These are phyloP conservation scores for Sisymbrium altissimum DNA, from an alignment of 345 rosid species.

Conservation along the genomic window DNA sequence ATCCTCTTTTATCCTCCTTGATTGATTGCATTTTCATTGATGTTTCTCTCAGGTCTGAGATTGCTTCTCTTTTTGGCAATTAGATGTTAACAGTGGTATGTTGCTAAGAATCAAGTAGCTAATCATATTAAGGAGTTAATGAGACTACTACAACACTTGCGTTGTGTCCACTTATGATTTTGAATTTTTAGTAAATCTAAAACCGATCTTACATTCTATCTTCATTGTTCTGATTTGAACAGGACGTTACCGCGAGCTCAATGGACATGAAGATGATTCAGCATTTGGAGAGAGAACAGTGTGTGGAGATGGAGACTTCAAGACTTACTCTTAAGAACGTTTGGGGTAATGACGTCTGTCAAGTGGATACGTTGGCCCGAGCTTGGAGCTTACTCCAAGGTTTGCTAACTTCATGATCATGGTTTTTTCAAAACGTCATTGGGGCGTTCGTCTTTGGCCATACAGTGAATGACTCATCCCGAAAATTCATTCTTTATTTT, in stretches of 20 bases:
- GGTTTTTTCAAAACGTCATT: background rate
- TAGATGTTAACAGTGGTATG: no score
- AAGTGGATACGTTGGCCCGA: slow-evolving; percentile 43
- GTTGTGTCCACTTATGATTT: no score
- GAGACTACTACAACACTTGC: background rate
- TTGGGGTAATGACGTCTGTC: slow-evolving; percentile 59
- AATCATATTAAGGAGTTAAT: no score
- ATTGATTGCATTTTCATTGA: background rate
- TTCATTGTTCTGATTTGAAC: slow-evolving; percentile 27
- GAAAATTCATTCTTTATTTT: background rate
- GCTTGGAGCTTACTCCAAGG: slow-evolving; percentile 51
- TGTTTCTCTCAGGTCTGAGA: no score
- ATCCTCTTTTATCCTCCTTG: background rate
- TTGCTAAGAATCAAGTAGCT: no score
- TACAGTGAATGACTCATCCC: no score
- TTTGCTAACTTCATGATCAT: slow-evolving; percentile 35
- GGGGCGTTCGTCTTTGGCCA: no score
- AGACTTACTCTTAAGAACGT: slow-evolving; percentile 43
- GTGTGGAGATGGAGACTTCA: slow-evolving; percentile 38
- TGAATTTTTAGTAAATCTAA: background rate
- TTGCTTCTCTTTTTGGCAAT: no score
- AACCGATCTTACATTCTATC: background rate
- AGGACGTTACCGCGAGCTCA: slow-evolving; percentile 48
- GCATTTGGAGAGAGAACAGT: slow-evolving; percentile 49
- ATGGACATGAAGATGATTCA: slow-evolving; percentile 43